phyloP scores from a whole-genome alignment of 495 filamentous ascomycete genomes.

The Penicillium ucsense region DNA sequence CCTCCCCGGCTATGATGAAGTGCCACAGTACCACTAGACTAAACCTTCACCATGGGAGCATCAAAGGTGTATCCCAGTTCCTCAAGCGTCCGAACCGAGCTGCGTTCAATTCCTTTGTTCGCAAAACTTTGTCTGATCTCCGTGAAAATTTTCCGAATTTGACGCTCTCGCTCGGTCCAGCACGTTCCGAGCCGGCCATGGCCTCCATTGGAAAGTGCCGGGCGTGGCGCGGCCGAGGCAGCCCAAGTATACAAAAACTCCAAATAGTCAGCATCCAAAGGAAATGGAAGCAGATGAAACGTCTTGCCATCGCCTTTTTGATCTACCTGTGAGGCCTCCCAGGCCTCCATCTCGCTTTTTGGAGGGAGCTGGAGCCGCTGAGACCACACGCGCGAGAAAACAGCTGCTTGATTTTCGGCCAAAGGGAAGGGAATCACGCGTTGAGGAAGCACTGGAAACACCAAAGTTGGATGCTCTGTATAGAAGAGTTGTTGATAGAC shows the following conservation, averaged over 20 bases:
- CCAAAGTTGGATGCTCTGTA: constrained; percentile 64
- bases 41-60: constrained; percentile 15
- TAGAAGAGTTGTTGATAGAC: constrained; percentile 74
- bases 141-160: constrained; percentile 47
- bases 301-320: constrained; percentile 36
- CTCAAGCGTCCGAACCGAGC: constrained; percentile 36
- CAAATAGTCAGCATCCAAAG: constrained; percentile 69
- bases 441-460: constrained; percentile 64
- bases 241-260: constrained; percentile 61
- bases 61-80: constrained; percentile 54
- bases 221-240: constrained; percentile 25
- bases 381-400: constrained; percentile 68
- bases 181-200: constrained; percentile 52
- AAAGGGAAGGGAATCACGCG: constrained; percentile 78
- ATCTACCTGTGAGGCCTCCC: constrained; percentile 42
- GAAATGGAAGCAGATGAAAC: constrained; percentile 62
- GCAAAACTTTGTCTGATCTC: constrained; percentile 48
- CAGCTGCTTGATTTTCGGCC: constrained; percentile 66
- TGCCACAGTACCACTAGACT: no score
- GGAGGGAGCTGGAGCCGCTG: constrained; percentile 55
- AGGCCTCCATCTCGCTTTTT: constrained; percentile 50
- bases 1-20: no score
- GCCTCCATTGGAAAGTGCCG: constrained; percentile 35
- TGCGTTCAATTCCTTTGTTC: constrained; percentile 34
- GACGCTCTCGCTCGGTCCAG: constrained; percentile 59